A percentile compares a stretch with the other conserved stretches of the same genome.
Evolutionary conservation across 768 basidiomycete species (phyloP).

Genomic region (Lactarius psammicola): DNA sequence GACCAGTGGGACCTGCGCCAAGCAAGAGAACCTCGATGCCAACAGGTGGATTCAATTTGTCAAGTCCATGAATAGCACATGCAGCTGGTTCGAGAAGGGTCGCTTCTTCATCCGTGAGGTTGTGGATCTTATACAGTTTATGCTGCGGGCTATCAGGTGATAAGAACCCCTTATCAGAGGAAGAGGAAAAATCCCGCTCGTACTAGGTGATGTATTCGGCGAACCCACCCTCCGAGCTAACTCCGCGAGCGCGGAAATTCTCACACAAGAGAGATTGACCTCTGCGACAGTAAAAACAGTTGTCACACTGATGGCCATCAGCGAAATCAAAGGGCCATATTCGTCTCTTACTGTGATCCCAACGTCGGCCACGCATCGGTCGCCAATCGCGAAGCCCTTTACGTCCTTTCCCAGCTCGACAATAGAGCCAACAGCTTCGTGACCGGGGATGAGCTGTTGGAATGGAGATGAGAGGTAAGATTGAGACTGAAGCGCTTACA

Average conservation of each 20-base stretch:
- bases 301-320: conserved; percentile 56
- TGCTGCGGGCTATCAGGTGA: conserved; percentile 51
- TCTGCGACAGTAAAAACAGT: conserved; percentile 85
- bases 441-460: conserved; percentile 64
- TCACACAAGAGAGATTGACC: conserved; percentile 84
- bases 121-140: conserved; percentile 85
- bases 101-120: conserved; percentile 83
- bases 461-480: background rate
- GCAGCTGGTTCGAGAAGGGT: conserved; percentile 88
- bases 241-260: conserved; percentile 77
- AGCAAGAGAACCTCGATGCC: conserved; percentile 82
- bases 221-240: conserved; percentile 81
- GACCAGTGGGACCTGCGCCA: conserved; percentile 91
- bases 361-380: conserved; percentile 83
- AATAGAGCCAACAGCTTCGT: conserved; percentile 71
- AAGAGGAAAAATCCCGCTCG: conserved; percentile 33
- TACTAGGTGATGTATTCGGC: conserved; percentile 87
- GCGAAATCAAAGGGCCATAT: background rate
- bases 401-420: conserved; percentile 80
- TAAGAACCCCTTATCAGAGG: background rate
- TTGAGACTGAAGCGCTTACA: conserved; percentile 28
- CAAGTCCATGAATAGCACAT: conserved; percentile 89
- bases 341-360: conserved; percentile 56
- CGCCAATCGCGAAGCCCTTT: conserved; percentile 69
- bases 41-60: conserved; percentile 79